These are phyloP conservation scores for Boletus sp. DNA, from an alignment of 768 basidiomycete species.

Conservation along the genomic window DNA sequence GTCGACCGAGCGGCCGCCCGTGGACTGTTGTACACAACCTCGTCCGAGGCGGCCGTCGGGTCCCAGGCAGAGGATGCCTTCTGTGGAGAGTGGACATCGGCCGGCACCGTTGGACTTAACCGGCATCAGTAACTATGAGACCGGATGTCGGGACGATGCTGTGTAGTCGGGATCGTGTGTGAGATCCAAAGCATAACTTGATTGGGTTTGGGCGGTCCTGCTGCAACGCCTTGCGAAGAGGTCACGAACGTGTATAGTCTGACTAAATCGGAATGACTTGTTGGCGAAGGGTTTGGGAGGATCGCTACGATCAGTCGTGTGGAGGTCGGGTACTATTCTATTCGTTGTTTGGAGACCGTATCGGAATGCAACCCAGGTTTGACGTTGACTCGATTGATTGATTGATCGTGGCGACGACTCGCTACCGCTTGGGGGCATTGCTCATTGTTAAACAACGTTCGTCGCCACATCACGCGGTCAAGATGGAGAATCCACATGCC, in stretches of 20 bases:
- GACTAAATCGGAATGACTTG: not conserved
- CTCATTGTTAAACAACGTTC: not conserved
- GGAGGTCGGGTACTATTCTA: not conserved
- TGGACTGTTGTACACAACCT: constrained; percentile 11
- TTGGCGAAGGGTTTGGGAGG: constrained; percentile 22
- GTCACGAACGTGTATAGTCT: not conserved
- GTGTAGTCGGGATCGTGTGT: not conserved
- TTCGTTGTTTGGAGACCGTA: not conserved
- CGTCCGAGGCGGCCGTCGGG: constrained; percentile 35
- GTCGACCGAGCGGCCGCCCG: constrained; percentile 5
- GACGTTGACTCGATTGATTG: not conserved
- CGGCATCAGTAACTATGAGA: constrained; percentile 12
- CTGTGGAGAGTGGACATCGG: constrained; percentile 20
- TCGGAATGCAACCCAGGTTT: not conserved
- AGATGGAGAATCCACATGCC: constrained; percentile 94
- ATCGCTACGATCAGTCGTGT: not conserved
- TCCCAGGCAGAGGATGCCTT: constrained; percentile 24
- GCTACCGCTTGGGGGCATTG: not conserved
- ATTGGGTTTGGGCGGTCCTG: constrained; percentile 10
- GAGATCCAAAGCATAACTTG: not conserved
- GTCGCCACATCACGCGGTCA: constrained; percentile 7
- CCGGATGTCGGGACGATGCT: not conserved
- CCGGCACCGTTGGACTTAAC: constrained; percentile 20
- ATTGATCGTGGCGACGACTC: constrained; percentile 1
- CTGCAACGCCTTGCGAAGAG: constrained; percentile 12